Conservation (phyloP, 2,329 filamentous ascomycete genomes). For the Onygena corvina region DNA sequence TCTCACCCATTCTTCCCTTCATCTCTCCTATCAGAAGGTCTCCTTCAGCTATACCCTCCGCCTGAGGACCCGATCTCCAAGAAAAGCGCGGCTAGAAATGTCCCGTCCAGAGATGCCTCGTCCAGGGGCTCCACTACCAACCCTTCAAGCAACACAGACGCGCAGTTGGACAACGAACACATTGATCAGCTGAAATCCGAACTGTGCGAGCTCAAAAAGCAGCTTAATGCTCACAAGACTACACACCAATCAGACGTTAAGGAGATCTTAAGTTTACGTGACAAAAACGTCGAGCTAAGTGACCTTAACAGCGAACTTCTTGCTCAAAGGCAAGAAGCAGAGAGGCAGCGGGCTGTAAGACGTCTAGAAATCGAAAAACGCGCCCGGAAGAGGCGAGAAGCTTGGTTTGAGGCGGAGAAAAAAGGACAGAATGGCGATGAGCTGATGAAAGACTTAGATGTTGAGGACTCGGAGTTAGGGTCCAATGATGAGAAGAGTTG, state of each 20-base stretch:
- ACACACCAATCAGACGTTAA: constrained; percentile 27
- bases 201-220: constrained; percentile 29
- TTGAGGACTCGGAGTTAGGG: constrained; percentile 22
- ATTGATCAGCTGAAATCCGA: constrained; percentile 30
- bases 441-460: constrained; percentile 29
- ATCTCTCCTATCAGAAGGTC: constrained; percentile 30
- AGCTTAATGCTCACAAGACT: constrained; percentile 21
- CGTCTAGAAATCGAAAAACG: constrained; percentile 31
- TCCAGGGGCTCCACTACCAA: constrained; percentile 17
- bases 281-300: constrained; percentile 25
- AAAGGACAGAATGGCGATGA: constrained; percentile 32
- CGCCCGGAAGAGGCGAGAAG: constrained; percentile 31
- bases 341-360: constrained; percentile 24
- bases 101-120: too few species aligned
- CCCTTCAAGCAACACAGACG: too few species aligned
- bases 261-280: constrained; percentile 29
- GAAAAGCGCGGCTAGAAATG: not conserved
- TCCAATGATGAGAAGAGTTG: constrained; percentile 29
- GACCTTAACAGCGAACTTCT: constrained; percentile 31
- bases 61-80: constrained; percentile 7
- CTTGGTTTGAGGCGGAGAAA: constrained; percentile 36
- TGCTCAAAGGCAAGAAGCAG: constrained; percentile 27
- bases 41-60: constrained; percentile 27
- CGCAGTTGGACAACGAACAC: constrained; percentile 18
- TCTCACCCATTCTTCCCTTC: constrained; percentile 29